Evolutionary conservation across 2,329 filamentous ascomycete genomes (phyloP), one percentile per base, ranked within the genome.

Genomic region (Botrytis galanthina): DNA sequence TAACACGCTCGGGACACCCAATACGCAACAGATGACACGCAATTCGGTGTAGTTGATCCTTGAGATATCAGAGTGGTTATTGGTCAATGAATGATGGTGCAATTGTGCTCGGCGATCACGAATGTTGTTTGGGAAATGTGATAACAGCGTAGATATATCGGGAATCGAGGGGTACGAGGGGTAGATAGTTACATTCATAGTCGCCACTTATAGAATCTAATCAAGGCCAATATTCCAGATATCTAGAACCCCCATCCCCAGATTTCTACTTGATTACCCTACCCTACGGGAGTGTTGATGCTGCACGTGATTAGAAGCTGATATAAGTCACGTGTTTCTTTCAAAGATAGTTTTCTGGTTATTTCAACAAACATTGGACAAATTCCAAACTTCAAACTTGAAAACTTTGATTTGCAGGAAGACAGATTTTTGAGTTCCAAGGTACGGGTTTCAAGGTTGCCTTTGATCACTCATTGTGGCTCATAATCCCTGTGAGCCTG

Each of bases 11-110:
- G 18, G n/a, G 1, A 68, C n/a, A 22, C 6, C n/a, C 48, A 68
- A 64, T 48, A 51, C 59, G 35, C 70, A 67, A 54, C 39, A 66
- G 37, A 44, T 59, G n/a, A 44, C 22, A 54, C 70, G 61, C 44
- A 59, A 72, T 67, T 37, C 2, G 35, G 9, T 9, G 16, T 26
- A 42, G 35, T 39, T 59, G 70, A 72, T 72, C 39, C 26, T 68
- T 67, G 46, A 72, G 46, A 54, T 39, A 66, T 35, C 10, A 37
- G 18, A 35, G 48, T 57, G 39, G 35, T 42, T 22, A 73, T 73
- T 73, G 72, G 72, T 73, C n/a, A 37, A 14, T 54, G 39, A 8
- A 42, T 62, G 57, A 73, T 73, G 72, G 66, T 71, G 72, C 67
- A 71, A 73, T 73, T 57, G 57, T 62, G 67, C 18, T 48, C 16